Conservation (phyloP, 352 stramenopile species). For the Globisporangium solare region DNA sequence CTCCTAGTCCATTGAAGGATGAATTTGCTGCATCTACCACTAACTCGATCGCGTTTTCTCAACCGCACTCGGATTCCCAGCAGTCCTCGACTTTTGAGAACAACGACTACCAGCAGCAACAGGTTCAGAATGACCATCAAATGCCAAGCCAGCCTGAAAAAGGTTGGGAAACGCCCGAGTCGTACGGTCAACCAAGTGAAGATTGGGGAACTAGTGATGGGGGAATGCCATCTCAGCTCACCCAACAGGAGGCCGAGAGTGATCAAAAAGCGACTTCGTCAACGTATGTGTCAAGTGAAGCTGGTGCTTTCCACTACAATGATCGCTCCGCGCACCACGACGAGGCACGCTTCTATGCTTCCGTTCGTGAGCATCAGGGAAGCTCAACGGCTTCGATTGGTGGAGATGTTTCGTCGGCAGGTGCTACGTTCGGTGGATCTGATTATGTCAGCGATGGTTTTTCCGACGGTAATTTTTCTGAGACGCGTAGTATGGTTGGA, state of each 20-base stretch:
- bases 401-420: conserved; percentile 52
- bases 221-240: conserved; percentile 7
- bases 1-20: conserved; percentile 7
- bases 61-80: conserved; percentile 1
- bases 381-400: conserved; percentile 64
- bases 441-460: conserved; percentile 65
- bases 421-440: conserved; percentile 70
- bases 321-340: conserved; percentile 8
- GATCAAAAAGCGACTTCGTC: not conserved
- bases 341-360: conserved; percentile 16
- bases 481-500: conserved; percentile 66
- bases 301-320: conserved; percentile 9
- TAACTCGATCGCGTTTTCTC: not conserved
- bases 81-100: not conserved
- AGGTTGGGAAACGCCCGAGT: conserved; percentile 5
- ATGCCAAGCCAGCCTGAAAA: not conserved
- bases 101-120: conserved; percentile 5
- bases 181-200: not conserved
- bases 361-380: conserved; percentile 17
- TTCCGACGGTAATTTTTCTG: conserved; percentile 62
- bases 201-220: conserved; percentile 6
- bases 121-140: not conserved
- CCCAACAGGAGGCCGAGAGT: not conserved
- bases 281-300: conserved; percentile 1
- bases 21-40: not conserved